phyloP scores from a whole-genome alignment of 495 filamentous ascomycete genomes.

The Aspergillus ostianus region DNA sequence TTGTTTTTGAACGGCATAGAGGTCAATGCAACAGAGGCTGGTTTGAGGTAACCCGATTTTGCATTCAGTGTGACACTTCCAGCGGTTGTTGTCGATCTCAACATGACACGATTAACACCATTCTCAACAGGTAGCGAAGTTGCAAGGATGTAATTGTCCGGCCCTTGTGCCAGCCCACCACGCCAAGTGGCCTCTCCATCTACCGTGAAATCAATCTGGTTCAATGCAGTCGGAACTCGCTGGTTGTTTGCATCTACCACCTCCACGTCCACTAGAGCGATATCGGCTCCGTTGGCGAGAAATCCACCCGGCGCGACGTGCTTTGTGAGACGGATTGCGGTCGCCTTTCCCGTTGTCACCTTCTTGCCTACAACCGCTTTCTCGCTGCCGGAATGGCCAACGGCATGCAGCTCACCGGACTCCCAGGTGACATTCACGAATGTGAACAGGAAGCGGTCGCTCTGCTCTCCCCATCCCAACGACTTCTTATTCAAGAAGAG shows the following conservation, averaged over 20 bases:
- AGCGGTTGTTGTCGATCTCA: slow-evolving; percentile 6
- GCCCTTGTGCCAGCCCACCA: slow-evolving; percentile 10
- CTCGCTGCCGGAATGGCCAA: background rate
- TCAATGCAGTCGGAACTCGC: slow-evolving; percentile 6
- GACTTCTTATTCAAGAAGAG: slow-evolving; percentile 5
- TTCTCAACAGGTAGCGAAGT: slow-evolving; percentile 8
- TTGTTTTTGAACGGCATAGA: background rate
- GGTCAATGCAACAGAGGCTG: background rate
- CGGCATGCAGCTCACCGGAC: slow-evolving; percentile 5
- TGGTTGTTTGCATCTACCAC: slow-evolving; percentile 5
- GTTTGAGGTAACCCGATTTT: background rate
- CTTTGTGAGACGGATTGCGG: slow-evolving; percentile 8
- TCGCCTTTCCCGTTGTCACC: slow-evolving; percentile 6
- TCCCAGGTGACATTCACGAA: slow-evolving; percentile 12
- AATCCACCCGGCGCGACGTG: slow-evolving; percentile 8
- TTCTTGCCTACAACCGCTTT: slow-evolving; percentile 3
- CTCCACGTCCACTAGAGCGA: slow-evolving; percentile 9
- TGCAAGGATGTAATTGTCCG: slow-evolving; percentile 11
- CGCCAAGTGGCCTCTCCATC: slow-evolving; percentile 7
- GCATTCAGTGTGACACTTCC: slow-evolving; percentile 8
- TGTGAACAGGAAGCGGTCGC: slow-evolving; percentile 8
- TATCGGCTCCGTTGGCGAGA: slow-evolving; percentile 15
- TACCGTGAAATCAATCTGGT: slow-evolving; percentile 8
- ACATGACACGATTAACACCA: slow-evolving; percentile 10
- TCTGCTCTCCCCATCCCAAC: slow-evolving; percentile 10